A percentile compares a stretch with the other conserved stretches of the same genome.
Evolutionary conservation across 129 eudicot species (phyloP).

Genomic region (Artemisia tridentata): DNA sequence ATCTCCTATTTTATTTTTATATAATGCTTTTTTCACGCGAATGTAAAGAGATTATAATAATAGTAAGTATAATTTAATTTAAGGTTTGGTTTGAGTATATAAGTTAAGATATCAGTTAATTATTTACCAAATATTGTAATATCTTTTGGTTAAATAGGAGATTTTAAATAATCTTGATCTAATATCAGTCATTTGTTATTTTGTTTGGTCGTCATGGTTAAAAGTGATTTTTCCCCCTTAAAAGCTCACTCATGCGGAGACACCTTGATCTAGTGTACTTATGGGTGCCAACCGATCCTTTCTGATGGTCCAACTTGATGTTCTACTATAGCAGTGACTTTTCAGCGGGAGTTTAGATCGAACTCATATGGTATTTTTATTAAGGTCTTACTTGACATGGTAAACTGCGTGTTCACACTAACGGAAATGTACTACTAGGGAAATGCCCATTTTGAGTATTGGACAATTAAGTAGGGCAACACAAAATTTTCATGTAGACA

Average conservation of each 20-base stretch:
- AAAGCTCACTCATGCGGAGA: too few relatives aligned
- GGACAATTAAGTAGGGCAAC: too few relatives aligned
- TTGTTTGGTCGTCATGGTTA: not conserved
- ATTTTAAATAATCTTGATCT: constrained; percentile 5
- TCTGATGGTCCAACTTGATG: too few relatives aligned
- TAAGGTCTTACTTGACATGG: too few relatives aligned
- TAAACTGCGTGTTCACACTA: too few relatives aligned
- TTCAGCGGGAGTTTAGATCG: too few relatives aligned
- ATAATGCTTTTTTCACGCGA: constrained; percentile 21
- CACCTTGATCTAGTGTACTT: not conserved
- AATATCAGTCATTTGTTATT: not conserved
- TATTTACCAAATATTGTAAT: constrained; percentile 14
- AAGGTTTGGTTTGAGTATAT: constrained; percentile 1
- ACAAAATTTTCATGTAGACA: too few relatives aligned
- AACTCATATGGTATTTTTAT: too few relatives aligned
- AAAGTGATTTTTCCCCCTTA: too few relatives aligned
- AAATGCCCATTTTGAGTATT: too few relatives aligned
- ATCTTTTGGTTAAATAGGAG: constrained; percentile 3
- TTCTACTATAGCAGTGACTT: too few relatives aligned
- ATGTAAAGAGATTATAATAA: constrained; percentile 4
- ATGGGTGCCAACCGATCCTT: not conserved
- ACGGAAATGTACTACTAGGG: too few relatives aligned
- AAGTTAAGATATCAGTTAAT: constrained; percentile 11
- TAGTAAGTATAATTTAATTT: not conserved
- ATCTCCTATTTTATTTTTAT: constrained; percentile 10